phyloP scores from a whole-genome alignment of 2,329 filamentous ascomycete genomes.

The Aspergillus puulaauensis region DNA sequence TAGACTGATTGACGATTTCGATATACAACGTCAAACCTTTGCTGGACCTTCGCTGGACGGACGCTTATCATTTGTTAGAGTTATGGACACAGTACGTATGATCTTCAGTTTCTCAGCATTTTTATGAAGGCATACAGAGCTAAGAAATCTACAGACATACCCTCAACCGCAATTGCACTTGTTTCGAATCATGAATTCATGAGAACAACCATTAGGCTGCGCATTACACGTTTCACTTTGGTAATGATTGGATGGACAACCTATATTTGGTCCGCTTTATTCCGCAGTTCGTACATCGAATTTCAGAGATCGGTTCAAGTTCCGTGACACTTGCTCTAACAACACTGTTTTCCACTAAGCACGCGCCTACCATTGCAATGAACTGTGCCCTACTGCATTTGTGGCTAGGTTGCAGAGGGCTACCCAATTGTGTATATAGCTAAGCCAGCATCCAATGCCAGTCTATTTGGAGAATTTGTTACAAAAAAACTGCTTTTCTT shows the following conservation, averaged over 20 bases:
- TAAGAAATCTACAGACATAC: background rate
- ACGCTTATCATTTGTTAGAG: background rate
- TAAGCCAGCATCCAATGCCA: slow-evolving; percentile 2
- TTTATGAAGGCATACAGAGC: background rate
- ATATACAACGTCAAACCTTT: background rate
- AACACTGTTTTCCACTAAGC: background rate
- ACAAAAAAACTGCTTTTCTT: background rate
- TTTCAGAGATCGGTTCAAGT: background rate
- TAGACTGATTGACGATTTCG: background rate
- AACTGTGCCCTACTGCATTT: background rate
- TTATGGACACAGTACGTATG: background rate
- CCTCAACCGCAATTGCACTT: background rate
- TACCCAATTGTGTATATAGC: slow-evolving; percentile 2
- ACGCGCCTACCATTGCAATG: background rate
- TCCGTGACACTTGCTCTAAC: background rate
- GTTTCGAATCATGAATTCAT: background rate
- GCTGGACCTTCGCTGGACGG: background rate
- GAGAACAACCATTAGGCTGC: background rate
- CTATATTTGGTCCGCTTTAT: background rate
- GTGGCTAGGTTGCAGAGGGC: background rate
- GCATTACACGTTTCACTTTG: background rate
- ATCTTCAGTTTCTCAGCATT: background rate
- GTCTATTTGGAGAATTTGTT: background rate
- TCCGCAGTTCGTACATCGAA: background rate
- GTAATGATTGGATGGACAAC: background rate